These are phyloP conservation scores for Populus pruinosa DNA, from an alignment of 345 rosid genomes.

Conservation along the genomic window DNA sequence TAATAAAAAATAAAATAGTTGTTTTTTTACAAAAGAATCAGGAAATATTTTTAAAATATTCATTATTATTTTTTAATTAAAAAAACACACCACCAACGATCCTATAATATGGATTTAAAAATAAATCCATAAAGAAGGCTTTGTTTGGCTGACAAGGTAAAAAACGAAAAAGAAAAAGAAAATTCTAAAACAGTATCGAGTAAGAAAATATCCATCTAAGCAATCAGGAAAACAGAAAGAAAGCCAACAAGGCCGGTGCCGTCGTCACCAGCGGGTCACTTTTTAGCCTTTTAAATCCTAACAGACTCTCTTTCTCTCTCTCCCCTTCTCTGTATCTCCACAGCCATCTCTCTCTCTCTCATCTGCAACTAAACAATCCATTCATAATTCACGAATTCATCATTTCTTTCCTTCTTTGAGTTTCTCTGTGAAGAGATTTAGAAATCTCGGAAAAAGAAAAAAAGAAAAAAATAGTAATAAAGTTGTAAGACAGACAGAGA, in stretches of 20 bases:
- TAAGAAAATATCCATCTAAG: background rate
- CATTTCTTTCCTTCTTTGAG: conserved; percentile 5
- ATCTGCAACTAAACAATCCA: background rate
- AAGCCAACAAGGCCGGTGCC: conserved; percentile 41
- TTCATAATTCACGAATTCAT: conserved; percentile 12
- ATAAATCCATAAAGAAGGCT: background rate
- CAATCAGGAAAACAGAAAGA: background rate
- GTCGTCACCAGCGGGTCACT: conserved; percentile 40
- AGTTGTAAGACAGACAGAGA: conserved; percentile 15
- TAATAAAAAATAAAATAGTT: no score
- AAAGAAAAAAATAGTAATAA: background rate
- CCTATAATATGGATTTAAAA: background rate
- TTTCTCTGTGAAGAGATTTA: background rate
- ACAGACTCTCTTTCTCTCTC: background rate
- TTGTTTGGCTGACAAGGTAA: background rate
- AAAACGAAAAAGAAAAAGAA: background rate
- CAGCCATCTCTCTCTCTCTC: background rate
- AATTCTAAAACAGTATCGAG: background rate
- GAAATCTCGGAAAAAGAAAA: background rate
- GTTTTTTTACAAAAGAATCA: no score
- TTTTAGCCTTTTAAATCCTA: conserved; percentile 13
- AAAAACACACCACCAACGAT: no score
- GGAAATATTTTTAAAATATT: no score
- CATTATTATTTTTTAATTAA: no score
- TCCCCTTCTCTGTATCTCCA: no score